Percentiles rank a stretch among this genome's conserved stretches.
These are phyloP conservation scores for Solanum chiquidenum DNA, from an alignment of 257 asterid genomes.

Conservation along the genomic window DNA sequence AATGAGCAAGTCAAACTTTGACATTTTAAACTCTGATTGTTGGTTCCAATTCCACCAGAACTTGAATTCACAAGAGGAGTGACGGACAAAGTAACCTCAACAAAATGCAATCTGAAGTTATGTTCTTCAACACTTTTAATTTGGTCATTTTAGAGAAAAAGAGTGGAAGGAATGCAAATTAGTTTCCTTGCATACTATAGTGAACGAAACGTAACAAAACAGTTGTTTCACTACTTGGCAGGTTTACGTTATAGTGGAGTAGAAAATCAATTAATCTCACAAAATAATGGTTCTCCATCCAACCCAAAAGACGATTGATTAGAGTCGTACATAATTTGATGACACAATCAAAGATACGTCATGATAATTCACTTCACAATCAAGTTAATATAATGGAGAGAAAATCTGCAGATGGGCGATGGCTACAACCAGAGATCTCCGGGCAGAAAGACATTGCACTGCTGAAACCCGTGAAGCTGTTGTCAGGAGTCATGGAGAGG, in stretches of 20 bases:
- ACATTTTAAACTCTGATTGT: background rate
- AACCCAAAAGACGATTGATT: no score
- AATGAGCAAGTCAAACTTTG: background rate
- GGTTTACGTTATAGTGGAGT: background rate
- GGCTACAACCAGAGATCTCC: constrained; percentile 42
- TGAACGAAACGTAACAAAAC: background rate
- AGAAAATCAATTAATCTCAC: background rate
- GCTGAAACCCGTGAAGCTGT: constrained; percentile 85
- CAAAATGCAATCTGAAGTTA: background rate
- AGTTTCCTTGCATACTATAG: no score
- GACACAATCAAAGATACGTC: background rate
- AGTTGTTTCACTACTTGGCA: background rate
- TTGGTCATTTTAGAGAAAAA: no score
- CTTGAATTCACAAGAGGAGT: background rate
- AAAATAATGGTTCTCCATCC: background rate
- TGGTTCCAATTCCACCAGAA: background rate
- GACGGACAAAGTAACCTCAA: background rate
- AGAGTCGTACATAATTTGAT: background rate
- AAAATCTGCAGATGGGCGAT: constrained; percentile 32
- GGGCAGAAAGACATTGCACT: constrained; percentile 64
- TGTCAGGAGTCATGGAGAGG: constrained; percentile 66
- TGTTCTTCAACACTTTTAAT: no score
- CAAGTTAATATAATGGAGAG: constrained; percentile 55
- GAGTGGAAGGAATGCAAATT: no score
- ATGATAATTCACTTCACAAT: background rate